Base-by-base conservation (phyloP, 768 basidiomycete genomes). In the Boletus eberwhitei region DNA sequence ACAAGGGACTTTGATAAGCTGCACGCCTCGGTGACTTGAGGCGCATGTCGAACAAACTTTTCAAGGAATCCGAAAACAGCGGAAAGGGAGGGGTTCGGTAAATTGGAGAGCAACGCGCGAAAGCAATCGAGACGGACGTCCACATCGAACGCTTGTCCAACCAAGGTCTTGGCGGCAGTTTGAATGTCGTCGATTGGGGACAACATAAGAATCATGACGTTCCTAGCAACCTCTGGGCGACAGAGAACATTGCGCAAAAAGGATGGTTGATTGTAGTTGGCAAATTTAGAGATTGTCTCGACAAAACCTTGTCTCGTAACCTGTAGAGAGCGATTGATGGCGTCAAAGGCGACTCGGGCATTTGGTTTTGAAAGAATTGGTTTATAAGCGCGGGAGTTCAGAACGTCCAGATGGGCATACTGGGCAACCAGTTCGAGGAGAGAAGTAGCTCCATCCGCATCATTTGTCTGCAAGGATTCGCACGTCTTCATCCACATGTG, bases 71-170 rank as follows among this genome's bases (percentile, higher is more conserved):
- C 73, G 47, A 81, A 77, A 29, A 97, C 75, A 8, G 90, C 94
- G 16, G 83, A 77, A 22, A 98, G 75, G 0, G 89, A 78, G 31
- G 79, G 77, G 36, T 80, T 78, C 0, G 93, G 82, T 49, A 81
- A 75, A 49, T 87, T 81, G 59, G 79, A 76, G 3, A 98, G 75
- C 21, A 98, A 73, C 14, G 82, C 84, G 8, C 89, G 84, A 65
- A 97, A 88, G 66, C 91, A 95, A 59, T 97, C 95, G 37, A 83
- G 77, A 41, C 97, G 88, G 26, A 83, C 85, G 63, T 95, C 92
- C n/a, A 86, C 90, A 60, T 96, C 90, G 62, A 89, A 95, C 0
- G 93, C 88, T 50, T 92, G 81, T 12, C 88, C 88, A 26, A 91
- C 79, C n/a, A 98, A 68, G 19, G 81, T 81, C 67, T 93, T 89